Conservation (phyloP, 306 rosid genomes). For the Malus sylvestris region DNA sequence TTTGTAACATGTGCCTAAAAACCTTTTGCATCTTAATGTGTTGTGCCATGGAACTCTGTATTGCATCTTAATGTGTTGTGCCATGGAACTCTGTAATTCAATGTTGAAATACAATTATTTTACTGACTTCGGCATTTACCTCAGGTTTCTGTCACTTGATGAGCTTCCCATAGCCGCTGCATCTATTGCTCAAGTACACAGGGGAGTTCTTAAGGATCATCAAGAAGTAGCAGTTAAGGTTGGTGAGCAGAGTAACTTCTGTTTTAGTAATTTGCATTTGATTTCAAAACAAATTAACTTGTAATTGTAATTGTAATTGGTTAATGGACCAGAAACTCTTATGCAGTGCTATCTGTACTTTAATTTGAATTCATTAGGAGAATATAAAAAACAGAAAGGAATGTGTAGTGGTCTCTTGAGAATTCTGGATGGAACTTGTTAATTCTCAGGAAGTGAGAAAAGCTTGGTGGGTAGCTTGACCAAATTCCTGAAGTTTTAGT, state of each 20-base stretch:
- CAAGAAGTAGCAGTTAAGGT: conserved; percentile 91
- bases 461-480: background rate
- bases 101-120: background rate
- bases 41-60: background rate
- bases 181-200: conserved; percentile 92
- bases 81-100: background rate
- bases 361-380: background rate
- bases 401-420: background rate
- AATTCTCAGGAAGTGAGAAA: background rate
- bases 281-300: background rate
- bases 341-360: background rate
- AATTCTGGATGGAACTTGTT: background rate
- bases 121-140: conserved; percentile 1
- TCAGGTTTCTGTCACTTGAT: conserved; percentile 72
- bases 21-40: background rate
- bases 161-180: conserved; percentile 87
- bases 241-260: conserved; percentile 20
- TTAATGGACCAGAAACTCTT: background rate
- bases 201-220: conserved; percentile 53
- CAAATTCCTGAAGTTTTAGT: background rate
- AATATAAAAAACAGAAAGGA: background rate
- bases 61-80: background rate
- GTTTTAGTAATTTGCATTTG: background rate
- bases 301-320: background rate
- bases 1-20: background rate